A percentile compares a stretch with the other conserved stretches of the same genome.
Conservation (phyloP, 768 basidiomycete genomes). For the Suillus fuscotomentosus region DNA sequence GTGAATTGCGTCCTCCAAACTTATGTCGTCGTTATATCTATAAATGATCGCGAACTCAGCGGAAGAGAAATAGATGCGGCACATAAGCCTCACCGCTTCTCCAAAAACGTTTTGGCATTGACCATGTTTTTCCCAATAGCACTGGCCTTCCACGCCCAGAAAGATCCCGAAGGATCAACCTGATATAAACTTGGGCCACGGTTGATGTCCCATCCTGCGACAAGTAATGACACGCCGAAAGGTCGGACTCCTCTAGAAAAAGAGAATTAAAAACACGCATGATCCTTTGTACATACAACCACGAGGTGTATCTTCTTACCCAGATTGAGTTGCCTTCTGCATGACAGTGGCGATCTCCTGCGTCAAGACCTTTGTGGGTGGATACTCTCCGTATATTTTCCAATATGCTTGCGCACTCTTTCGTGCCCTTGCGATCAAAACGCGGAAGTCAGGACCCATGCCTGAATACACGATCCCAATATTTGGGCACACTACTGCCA, state of each 20-base stretch:
- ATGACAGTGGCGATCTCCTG: conserved; percentile 98
- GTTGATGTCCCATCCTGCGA: conserved; percentile 94
- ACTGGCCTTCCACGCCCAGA: conserved; percentile 99
- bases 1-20: conserved; percentile 97
- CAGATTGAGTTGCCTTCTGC: conserved; percentile 98
- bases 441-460: conserved; percentile 98
- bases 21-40: conserved; percentile 99
- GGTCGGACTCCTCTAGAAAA: conserved; percentile 87
- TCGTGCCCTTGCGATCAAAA: conserved; percentile 89
- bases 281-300: conserved; percentile 7
- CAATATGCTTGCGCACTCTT: conserved; percentile 99
- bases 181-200: conserved; percentile 98
- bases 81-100: conserved; percentile 77
- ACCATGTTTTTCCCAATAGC: conserved; percentile 99
- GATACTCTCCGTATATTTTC: conserved; percentile 99
- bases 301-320: conserved; percentile 53
- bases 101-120: conserved; percentile 98
- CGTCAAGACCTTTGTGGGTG: conserved; percentile 92
- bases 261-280: conserved; percentile 31
- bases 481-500: conserved; percentile 95
- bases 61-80: conserved; percentile 19
- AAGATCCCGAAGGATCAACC: conserved; percentile 98
- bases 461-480: conserved; percentile 99
- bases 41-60: conserved; percentile 19
- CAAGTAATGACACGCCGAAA: conserved; percentile 96